Evolutionary conservation across 2,329 filamentous ascomycete species (phyloP).

Genomic region (Trichoderma sp.): DNA sequence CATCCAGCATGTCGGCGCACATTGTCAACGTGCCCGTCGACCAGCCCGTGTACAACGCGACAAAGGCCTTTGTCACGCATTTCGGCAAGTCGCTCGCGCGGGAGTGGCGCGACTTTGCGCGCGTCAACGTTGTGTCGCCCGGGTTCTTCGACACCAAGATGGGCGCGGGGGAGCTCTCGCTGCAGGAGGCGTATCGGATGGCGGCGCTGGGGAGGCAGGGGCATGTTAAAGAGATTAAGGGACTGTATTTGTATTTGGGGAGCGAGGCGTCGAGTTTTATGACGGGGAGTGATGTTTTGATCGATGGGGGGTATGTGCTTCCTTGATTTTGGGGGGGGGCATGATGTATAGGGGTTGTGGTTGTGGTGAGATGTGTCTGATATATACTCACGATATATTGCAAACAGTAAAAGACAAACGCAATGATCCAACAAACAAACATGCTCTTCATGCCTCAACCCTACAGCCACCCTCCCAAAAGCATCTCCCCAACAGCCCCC

Average conservation of each 20-base stretch:
- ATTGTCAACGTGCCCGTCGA: conserved; percentile 20
- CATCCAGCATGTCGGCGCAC: conserved; percentile 10
- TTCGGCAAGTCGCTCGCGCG: conserved; percentile 20
- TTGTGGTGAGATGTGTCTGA: background rate
- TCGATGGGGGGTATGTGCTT: conserved; percentile 16
- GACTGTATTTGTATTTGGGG: conserved; percentile 11
- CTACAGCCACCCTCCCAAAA: background rate
- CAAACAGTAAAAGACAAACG: too few species aligned
- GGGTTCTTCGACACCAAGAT: conserved; percentile 21
- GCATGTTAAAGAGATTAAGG: conserved; percentile 18
- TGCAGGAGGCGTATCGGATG: conserved; percentile 21
- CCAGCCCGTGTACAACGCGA: conserved; percentile 19
- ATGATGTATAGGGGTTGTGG: background rate
- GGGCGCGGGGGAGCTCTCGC: background rate
- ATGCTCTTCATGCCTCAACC: background rate
- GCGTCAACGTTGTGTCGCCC: conserved; percentile 17
- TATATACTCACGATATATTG: too few species aligned
- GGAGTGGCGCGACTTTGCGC: conserved; percentile 18
- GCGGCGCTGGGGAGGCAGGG: conserved; percentile 7
- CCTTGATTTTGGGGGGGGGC: background rate
- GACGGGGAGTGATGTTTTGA: conserved; percentile 12
- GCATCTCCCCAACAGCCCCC: background rate
- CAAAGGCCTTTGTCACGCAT: conserved; percentile 15
- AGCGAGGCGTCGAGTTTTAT: conserved; percentile 14
- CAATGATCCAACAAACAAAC: background rate